phyloP scores from a whole-genome alignment of 2,329 filamentous ascomycete genomes.

The Exserohilum turcica region DNA sequence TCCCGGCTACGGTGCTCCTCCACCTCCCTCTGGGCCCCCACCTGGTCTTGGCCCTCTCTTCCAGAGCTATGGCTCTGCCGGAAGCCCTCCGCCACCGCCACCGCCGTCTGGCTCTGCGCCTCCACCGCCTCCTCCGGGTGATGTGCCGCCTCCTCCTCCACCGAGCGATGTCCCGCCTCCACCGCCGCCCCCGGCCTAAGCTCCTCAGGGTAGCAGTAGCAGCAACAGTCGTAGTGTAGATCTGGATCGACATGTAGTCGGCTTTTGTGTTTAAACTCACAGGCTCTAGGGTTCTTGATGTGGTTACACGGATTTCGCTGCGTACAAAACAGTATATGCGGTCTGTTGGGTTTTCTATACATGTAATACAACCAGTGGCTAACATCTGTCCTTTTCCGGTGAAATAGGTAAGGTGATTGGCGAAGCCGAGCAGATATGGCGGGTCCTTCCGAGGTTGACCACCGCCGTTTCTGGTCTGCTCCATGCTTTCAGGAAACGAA shows the following conservation, averaged over 20 bases:
- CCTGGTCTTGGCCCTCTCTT: slow-evolving; percentile 68
- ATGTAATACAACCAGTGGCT: slow-evolving; percentile 5
- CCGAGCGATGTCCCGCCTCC: slow-evolving; percentile 62
- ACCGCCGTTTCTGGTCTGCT: not conserved
- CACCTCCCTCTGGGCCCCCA: slow-evolving; percentile 52
- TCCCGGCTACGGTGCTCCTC: slow-evolving; percentile 48
- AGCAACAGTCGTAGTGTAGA: not conserved
- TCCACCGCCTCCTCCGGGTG: slow-evolving; percentile 65
- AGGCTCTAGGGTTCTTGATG: slow-evolving; percentile 1
- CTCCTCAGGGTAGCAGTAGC: not conserved
- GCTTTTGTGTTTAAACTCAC: not conserved
- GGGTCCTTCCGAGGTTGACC: slow-evolving; percentile 5
- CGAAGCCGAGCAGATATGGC: slow-evolving; percentile 2
- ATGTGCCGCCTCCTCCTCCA: slow-evolving; percentile 59
- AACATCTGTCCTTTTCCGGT: slow-evolving; percentile 3
- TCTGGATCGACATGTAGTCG: not conserved
- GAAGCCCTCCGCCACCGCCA: slow-evolving; percentile 64
- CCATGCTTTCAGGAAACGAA: not conserved
- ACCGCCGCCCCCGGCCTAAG: slow-evolving; percentile 36
- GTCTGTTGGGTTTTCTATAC: not conserved
- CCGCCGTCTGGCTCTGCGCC: slow-evolving; percentile 65
- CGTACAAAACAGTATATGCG: not conserved
- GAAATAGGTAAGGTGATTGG: slow-evolving; percentile 14
- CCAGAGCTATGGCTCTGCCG: slow-evolving; percentile 65
- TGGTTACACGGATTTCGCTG: not conserved